A percentile compares a stretch with the other conserved stretches of the same genome.
These are phyloP conservation scores for Diaporthe eres DNA, from an alignment of 2,329 filamentous ascomycete genomes.

Conservation along the genomic window DNA sequence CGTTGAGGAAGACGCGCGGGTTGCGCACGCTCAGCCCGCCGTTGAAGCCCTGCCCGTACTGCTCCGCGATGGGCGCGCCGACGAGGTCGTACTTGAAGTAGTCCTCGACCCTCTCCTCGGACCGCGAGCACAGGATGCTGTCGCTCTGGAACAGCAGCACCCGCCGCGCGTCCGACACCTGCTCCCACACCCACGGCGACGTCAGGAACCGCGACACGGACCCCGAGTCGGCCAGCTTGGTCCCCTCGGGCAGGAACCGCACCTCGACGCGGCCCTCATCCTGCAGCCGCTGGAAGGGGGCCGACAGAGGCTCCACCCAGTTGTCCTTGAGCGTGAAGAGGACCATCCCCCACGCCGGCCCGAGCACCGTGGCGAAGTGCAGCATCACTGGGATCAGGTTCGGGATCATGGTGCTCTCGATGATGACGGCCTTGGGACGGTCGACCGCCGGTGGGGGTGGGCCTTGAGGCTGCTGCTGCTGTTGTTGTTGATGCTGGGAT, in stretches of 20 bases:
- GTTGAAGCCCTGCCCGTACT: constrained; percentile 48
- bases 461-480: background rate
- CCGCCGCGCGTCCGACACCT: constrained; percentile 48
- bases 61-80: constrained; percentile 49
- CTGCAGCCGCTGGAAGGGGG: constrained; percentile 52
- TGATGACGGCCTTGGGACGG: constrained; percentile 39
- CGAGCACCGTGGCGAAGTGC: constrained; percentile 50
- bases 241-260: constrained; percentile 51
- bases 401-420: constrained; percentile 42
- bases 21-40: constrained; percentile 52
- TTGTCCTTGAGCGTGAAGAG: constrained; percentile 54
- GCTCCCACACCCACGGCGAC: constrained; percentile 51
- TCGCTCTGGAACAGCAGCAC: constrained; percentile 53
- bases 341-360: constrained; percentile 57
- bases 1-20: constrained; percentile 46
- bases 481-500: background rate
- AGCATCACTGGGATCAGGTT: constrained; percentile 48
- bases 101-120: constrained; percentile 48
- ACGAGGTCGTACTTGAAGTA: constrained; percentile 52
- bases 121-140: constrained; percentile 51
- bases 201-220: constrained; percentile 52
- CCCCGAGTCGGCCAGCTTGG: constrained; percentile 48
- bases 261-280: constrained; percentile 51
- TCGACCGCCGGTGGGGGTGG: constrained; percentile 2
- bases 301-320: constrained; percentile 46